Percentiles rank a stretch among this genome's conserved stretches.
phyloP scores from a whole-genome alignment of 2,329 filamentous ascomycete species.

The Coleophoma eucalyptorum region DNA sequence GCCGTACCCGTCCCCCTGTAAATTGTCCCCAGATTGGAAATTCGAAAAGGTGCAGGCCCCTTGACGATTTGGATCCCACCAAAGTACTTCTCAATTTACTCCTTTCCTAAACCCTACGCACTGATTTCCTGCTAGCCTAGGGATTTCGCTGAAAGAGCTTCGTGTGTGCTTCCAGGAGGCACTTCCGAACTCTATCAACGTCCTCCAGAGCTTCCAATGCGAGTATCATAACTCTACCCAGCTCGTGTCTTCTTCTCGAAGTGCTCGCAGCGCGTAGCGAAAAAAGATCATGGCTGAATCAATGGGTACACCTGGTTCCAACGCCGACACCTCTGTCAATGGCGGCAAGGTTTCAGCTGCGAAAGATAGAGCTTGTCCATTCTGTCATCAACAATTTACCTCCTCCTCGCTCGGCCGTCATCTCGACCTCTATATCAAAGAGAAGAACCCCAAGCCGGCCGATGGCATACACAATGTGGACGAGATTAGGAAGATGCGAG shows the following conservation, averaged over 20 bases:
- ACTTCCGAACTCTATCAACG: not conserved
- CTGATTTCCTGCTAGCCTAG: too few species aligned
- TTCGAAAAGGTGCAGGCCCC: not conserved
- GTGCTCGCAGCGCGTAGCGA: conserved; percentile 6
- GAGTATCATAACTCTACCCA: conserved; percentile 7
- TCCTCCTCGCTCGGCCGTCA: conserved; percentile 91
- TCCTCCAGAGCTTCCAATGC: conserved; percentile 14
- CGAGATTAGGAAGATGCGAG: conserved; percentile 78
- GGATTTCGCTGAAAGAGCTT: too few species aligned
- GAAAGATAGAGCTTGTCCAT: conserved; percentile 87
- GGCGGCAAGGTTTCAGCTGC: conserved; percentile 20
- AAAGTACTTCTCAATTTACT: not conserved
- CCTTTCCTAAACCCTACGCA: not conserved
- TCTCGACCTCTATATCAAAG: conserved; percentile 89
- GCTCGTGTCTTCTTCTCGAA: not conserved
- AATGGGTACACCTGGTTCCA: conserved; percentile 28
- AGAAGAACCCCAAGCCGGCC: conserved; percentile 82
- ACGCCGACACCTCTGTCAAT: conserved; percentile 26
- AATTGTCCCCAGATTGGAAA: not conserved
- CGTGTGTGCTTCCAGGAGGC: too few species aligned
- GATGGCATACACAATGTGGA: conserved; percentile 91
- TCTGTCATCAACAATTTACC: conserved; percentile 85
- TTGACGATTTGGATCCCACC: not conserved
- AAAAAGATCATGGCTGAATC: conserved; percentile 25
- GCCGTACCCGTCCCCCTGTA: not conserved